phyloP scores from a whole-genome alignment of 495 filamentous ascomycete species.

The Talaromyces stipitatus region DNA sequence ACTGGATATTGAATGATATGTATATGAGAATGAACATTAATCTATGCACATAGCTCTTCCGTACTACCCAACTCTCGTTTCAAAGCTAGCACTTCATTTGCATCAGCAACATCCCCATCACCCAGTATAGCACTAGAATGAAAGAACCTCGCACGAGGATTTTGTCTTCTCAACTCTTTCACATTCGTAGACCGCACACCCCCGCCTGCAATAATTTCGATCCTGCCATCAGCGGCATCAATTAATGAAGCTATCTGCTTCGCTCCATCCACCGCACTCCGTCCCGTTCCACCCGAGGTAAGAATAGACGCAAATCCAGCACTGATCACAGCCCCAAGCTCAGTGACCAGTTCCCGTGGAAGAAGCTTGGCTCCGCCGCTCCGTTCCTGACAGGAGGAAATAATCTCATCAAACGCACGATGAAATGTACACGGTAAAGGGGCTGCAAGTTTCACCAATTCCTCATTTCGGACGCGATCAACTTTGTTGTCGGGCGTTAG shows the following conservation, averaged over 20 bases:
- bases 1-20: not conserved
- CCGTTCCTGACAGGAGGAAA: constrained; percentile 15
- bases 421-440: constrained; percentile 46
- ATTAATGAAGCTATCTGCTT: constrained; percentile 13
- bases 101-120: not conserved
- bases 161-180: constrained; percentile 14
- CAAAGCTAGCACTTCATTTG: not conserved
- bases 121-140: constrained; percentile 33
- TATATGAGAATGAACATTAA: no score
- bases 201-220: constrained; percentile 28
- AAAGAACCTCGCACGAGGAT: constrained; percentile 18
- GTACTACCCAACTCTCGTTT: constrained; percentile 1
- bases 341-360: not conserved
- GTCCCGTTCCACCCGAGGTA: constrained; percentile 36
- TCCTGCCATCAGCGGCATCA: not conserved
- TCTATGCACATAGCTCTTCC: no score
- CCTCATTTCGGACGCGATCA: constrained; percentile 26
- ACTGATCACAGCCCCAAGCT: constrained; percentile 22
- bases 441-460: constrained; percentile 30
- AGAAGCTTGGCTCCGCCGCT: not conserved
- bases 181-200: constrained; percentile 34
- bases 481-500: constrained; percentile 19
- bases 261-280: constrained; percentile 8
- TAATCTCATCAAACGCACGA: constrained; percentile 41
- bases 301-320: constrained; percentile 41